Evolutionary conservation across 495 filamentous ascomycete species (phyloP).

Genomic region (Aspergillus indologenus): DNA sequence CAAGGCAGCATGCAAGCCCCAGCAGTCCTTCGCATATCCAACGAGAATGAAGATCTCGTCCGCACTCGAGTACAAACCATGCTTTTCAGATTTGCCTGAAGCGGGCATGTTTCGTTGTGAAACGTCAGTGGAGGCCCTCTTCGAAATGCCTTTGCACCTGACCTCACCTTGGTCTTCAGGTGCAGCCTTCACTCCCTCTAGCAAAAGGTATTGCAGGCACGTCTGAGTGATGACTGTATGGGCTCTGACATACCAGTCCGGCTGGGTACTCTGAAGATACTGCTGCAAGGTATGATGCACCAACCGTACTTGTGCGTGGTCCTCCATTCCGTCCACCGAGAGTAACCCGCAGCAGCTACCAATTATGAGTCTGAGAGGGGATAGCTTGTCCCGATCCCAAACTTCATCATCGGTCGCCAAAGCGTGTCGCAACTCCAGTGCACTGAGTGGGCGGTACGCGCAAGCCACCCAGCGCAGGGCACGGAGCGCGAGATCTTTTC

Average conservation of each 20-base stretch:
- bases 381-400: slow-evolving; percentile 2
- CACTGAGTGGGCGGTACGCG: slow-evolving; percentile 3
- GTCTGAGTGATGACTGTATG: not conserved
- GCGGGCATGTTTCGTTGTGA: too few relatives aligned
- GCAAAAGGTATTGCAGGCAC: not conserved
- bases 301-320: not conserved
- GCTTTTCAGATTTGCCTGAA: too few relatives aligned
- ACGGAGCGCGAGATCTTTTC: not conserved
- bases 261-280: not conserved
- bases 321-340: not conserved
- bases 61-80: too few relatives aligned
- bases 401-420: not conserved
- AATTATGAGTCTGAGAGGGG: not conserved
- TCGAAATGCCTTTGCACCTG: not conserved
- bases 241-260: not conserved
- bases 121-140: not conserved
- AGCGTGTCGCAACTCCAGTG: slow-evolving; percentile 4
- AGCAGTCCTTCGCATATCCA: not conserved
- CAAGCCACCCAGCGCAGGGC: slow-evolving; percentile 9
- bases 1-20: slow-evolving; percentile 2
- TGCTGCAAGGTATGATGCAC: slow-evolving; percentile 8
- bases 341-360: slow-evolving; percentile 3
- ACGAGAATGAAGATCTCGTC: too few relatives aligned
- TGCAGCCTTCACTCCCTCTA: not conserved
- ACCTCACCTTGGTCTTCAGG: not conserved